Percentiles rank a stretch among this genome's conserved stretches.
These are phyloP conservation scores for Rhodosporidiobolus sp. DNA, from an alignment of 768 basidiomycete genomes.

Conservation along the genomic window DNA sequence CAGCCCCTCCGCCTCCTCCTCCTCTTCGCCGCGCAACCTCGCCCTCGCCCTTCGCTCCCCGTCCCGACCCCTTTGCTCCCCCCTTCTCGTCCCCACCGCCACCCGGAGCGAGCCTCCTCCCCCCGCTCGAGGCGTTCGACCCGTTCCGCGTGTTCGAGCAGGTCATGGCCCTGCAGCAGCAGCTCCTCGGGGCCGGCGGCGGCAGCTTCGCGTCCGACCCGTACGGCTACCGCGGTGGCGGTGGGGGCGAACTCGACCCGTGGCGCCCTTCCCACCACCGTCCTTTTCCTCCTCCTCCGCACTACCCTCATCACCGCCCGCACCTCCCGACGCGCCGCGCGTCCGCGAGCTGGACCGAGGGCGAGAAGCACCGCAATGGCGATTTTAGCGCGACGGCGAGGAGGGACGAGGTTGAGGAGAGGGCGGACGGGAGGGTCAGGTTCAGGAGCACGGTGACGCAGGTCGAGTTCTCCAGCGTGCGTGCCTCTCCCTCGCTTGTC, in stretches of 20 bases:
- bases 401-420: not conserved
- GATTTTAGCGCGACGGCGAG: not conserved
- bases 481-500: not conserved
- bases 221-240: not conserved
- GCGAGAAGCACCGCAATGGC: not conserved
- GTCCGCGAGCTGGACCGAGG: not conserved
- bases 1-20: too few species aligned
- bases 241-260: too few species aligned
- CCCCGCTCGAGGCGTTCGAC: too few species aligned
- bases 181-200: too few species aligned
- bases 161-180: too few species aligned
- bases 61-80: not conserved
- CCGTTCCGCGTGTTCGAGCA: too few species aligned
- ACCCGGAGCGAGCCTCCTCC: too few species aligned
- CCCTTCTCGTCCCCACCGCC: too few species aligned
- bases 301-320: not conserved
- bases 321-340: not conserved
- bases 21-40: too few species aligned
- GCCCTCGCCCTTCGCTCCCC: not conserved
- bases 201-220: not conserved
- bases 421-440: not conserved
- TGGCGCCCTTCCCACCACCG: not conserved
- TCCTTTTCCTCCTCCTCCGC: not conserved
- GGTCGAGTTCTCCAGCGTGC: not conserved
- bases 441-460: not conserved